Evolutionary conservation across 202 grass and related monocot species (phyloP).

Genomic region (Eragrostis tef): DNA sequence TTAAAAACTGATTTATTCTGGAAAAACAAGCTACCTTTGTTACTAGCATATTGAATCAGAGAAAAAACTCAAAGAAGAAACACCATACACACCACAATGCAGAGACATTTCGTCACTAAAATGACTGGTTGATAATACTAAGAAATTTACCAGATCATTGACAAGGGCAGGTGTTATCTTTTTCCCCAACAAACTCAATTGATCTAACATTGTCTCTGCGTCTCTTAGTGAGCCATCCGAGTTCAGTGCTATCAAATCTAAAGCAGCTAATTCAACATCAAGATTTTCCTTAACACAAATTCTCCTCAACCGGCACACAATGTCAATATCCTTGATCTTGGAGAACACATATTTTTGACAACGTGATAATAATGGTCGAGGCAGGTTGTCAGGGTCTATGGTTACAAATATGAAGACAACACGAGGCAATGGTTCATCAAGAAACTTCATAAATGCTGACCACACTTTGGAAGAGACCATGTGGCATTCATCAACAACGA

Average conservation of each 20-base stretch:
- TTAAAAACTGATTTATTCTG: slow-evolving; percentile 8
- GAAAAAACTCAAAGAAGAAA: neutral
- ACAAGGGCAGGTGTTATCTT: slow-evolving; percentile 85
- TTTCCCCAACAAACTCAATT: slow-evolving; percentile 77
- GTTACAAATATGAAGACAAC: slow-evolving; percentile 87
- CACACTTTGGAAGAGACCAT: slow-evolving; percentile 74
- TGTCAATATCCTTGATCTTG: slow-evolving; percentile 83
- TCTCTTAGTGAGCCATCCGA: slow-evolving; percentile 84
- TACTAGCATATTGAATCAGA: neutral
- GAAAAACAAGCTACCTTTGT: neutral
- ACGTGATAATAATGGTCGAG: slow-evolving; percentile 65
- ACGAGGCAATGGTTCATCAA: slow-evolving; percentile 68
- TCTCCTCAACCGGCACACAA: slow-evolving; percentile 69
- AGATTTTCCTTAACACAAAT: slow-evolving; percentile 71
- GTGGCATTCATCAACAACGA: slow-evolving; percentile 85
- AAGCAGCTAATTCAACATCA: slow-evolving; percentile 79
- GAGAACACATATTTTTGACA: slow-evolving; percentile 82
- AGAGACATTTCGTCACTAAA: neutral
- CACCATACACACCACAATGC: neutral
- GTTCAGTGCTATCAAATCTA: slow-evolving; percentile 87
- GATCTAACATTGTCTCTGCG: slow-evolving; percentile 92
- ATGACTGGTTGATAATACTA: slow-evolving; percentile 11
- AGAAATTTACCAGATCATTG: slow-evolving; percentile 68
- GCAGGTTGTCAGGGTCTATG: slow-evolving; percentile 71
- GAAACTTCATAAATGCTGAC: slow-evolving; percentile 81